Evolutionary conservation across 1,284 basidiomycete genomes (phyloP), one percentile per base, ranked within the genome.

Genomic region (Peniophora sp.): DNA sequence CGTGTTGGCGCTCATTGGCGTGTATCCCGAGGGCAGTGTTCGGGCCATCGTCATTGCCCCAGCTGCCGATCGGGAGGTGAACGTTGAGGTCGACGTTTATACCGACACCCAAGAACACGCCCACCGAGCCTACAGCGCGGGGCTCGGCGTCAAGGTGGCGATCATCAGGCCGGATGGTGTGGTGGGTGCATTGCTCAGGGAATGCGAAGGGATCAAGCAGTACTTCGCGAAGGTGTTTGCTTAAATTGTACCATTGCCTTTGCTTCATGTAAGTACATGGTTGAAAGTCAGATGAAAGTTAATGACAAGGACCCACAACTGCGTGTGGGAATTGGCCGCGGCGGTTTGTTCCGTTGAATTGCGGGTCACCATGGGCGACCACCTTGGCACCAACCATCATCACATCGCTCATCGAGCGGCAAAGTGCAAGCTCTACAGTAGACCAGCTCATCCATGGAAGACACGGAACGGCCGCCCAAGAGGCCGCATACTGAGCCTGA

Each of bases 151-250:
- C 53, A 65, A 66, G 44, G 56, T 69, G n/a, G 59, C 63, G 9
- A 56, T 70, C 20, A 59, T 73, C 34, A 64, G 71, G 23, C 71
- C 72, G 9, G 71, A 74, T 57, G 68, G 66, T 23, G 60, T 71
- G 19, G 55, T 73, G 39, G 71, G 71, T 24, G 72, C 64, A 3
- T 65, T 73, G 45, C 64, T 68, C 3, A 58, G 56, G 27, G 64
- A 62, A 24, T 50, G 51, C 24, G 50, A 56, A 3, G 66, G 66
- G 11, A 43, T 72, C 27, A 55, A 60, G 50, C 56, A 58, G 36
- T 74, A 74, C 52, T 69, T 73, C 55, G 16, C 44, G n/a, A 45
- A 45, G 44, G 9, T 45, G 9, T 25, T 45, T 22, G 20, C 38
- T 5, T 32, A 32, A n/a, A 12, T 32, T 32, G 27, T 32, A 32